phyloP scores from a whole-genome alignment of 208 protist genomes.

The Acanthamoeba royreba region DNA sequence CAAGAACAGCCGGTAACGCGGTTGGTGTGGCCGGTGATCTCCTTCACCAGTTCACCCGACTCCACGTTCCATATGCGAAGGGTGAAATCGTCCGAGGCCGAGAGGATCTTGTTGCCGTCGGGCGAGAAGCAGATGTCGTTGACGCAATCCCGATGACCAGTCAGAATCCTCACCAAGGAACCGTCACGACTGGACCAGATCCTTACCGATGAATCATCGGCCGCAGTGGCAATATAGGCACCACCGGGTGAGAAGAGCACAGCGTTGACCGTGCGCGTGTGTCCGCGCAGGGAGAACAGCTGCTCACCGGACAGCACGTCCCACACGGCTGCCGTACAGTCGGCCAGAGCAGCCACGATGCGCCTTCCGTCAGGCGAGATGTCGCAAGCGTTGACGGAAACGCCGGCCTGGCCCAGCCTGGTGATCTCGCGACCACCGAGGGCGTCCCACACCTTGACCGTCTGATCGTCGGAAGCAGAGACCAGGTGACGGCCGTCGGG shows the following conservation, averaged over 20 bases:
- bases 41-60: background rate
- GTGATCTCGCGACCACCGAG: conserved; percentile 16
- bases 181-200: conserved; percentile 52
- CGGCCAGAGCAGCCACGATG: conserved; percentile 53
- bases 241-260: conserved; percentile 23
- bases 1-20: conserved; percentile 29
- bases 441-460: conserved; percentile 65
- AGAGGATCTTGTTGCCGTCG: conserved; percentile 18
- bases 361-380: conserved; percentile 59
- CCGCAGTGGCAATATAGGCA: background rate
- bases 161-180: background rate
- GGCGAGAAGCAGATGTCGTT: conserved; percentile 32
- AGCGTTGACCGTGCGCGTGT: conserved; percentile 7
- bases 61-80: conserved; percentile 33
- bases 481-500: conserved; percentile 58
- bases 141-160: conserved; percentile 31
- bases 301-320: conserved; percentile 44
- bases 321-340: conserved; percentile 57
- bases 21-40: conserved; percentile 41
- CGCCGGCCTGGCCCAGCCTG: background rate
- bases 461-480: conserved; percentile 49
- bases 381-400: conserved; percentile 32
- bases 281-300: background rate
- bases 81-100: conserved; percentile 38
- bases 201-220: conserved; percentile 56